Evolutionary conservation across 176 grass and related monocot species (phyloP).

Genomic region (Metroxylon sagu): DNA sequence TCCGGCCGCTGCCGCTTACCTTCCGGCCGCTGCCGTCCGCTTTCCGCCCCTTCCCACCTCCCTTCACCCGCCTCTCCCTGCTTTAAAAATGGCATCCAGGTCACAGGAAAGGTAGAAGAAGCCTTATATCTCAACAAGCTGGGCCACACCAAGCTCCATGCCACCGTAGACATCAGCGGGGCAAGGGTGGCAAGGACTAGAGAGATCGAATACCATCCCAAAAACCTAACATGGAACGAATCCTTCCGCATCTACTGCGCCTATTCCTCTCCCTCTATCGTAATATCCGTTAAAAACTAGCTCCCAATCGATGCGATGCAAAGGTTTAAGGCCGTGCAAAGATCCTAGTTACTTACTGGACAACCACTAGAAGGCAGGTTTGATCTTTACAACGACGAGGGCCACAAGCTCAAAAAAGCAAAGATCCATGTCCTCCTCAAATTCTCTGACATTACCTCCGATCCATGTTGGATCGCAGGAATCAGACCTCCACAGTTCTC

Average conservation of each 20-base stretch:
- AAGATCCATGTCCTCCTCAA: no score
- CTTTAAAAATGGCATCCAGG: constrained; percentile 10
- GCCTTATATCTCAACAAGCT: constrained; percentile 28
- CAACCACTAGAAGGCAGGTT: constrained; percentile 37
- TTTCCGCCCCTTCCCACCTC: no score
- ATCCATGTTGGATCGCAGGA: constrained; percentile 44
- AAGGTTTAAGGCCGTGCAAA: constrained; percentile 31
- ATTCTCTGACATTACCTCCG: no score
- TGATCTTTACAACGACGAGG: constrained; percentile 36
- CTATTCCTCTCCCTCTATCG: constrained; percentile 29
- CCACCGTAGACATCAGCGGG: constrained; percentile 52
- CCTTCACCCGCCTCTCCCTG: neutral
- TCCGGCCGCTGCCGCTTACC: no score
- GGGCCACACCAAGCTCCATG: constrained; percentile 43
- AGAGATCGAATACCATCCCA: constrained; percentile 50
- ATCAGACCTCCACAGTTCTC: constrained; percentile 20
- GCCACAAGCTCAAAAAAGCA: constrained; percentile 21
- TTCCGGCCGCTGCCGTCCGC: no score
- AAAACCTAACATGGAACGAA: constrained; percentile 58
- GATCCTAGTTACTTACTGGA: constrained; percentile 18
- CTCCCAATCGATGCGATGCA: constrained; percentile 36
- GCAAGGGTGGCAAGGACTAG: constrained; percentile 59
- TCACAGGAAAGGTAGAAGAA: constrained; percentile 39
- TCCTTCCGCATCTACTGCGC: constrained; percentile 78
- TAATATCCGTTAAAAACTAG: constrained; percentile 61